Base-by-base conservation (phyloP, 352 stramenopile genomes). In the Phytophthora lateralis region DNA sequence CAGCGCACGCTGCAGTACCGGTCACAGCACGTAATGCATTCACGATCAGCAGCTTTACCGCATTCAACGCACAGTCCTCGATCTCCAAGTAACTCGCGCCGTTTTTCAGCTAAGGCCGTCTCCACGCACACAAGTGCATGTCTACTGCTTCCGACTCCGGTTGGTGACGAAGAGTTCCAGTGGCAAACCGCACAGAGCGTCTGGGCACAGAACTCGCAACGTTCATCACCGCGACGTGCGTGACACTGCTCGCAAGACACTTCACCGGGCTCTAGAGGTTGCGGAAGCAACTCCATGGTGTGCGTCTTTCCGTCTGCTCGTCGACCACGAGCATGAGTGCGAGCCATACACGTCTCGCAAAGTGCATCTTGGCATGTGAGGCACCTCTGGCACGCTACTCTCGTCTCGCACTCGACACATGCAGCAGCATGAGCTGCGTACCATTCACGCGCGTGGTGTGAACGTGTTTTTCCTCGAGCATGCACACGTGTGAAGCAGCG, bases 1-100 rank as follows among this genome's bases (percentile, higher is more conserved):
- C 86, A 92, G 17, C 80, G 81, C 17, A 88, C 83, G 49, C 86
- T 95, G 63, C 85, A 95, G 63, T 95, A 95, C 14, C 74, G 71
- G 51, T 95, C 86, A 27, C 76, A 78, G 39, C 86, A 95, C 9
- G 55, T 77, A 20, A 52, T 55, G 29, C 86, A 95, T 60, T 73
- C 58, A 6, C 86, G 82, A 60, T 95, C 86, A 3, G 84, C 84
- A 14, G 70, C 57, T 59, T 91, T 88, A 39, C 80, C 71, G 47
- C 86, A 95, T 50, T 95, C 86, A 21, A 88, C 81, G 49, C 86
- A 95, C 12, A 90, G 41, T 8, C 67, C 75, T 56, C 87, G 77
- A 30, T 64, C 51, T 10, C 83, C 78, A 3, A 91, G 57, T 18
- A 93, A 66, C 49, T 76, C 66, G 8, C 55, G 61, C 38, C 81